phyloP scores from a whole-genome alignment of 2,329 filamentous ascomycete species.

The Amesomyces nigricolor region DNA sequence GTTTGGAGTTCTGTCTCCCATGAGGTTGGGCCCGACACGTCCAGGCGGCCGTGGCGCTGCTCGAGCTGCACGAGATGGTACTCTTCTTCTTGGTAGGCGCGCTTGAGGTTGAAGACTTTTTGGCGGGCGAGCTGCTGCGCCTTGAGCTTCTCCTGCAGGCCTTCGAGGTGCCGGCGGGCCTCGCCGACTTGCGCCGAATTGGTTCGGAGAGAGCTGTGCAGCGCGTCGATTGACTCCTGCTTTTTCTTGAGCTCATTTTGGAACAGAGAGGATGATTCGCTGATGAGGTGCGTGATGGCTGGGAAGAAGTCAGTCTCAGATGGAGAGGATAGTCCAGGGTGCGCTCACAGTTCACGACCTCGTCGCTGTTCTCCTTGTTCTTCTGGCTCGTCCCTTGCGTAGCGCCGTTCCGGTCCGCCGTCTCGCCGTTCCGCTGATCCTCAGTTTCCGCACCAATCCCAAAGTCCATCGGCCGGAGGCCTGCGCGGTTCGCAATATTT shows the following conservation, averaged over 20 bases:
- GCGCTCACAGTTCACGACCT: conserved; percentile 69
- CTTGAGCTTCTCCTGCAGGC: conserved; percentile 59
- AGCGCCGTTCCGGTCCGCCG: conserved; percentile 39
- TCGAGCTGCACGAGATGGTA: conserved; percentile 45
- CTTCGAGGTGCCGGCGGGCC: conserved; percentile 67
- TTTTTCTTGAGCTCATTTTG: conserved; percentile 76
- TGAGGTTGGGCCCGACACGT: conserved; percentile 42
- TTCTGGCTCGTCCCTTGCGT: conserved; percentile 44
- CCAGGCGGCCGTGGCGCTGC: conserved; percentile 38
- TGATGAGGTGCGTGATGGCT: conserved; percentile 79
- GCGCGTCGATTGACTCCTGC: conserved; percentile 73
- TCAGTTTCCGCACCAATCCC: conserved; percentile 65
- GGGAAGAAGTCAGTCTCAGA: conserved; percentile 23
- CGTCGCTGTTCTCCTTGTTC: conserved; percentile 68
- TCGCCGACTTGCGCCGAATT: conserved; percentile 74
- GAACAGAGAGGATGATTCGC: conserved; percentile 72
- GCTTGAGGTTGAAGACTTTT: conserved; percentile 71
- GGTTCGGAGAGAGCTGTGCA: conserved; percentile 75
- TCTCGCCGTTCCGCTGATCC: conserved; percentile 39
- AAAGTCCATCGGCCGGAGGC: conserved; percentile 87
- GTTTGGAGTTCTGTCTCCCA: conserved; percentile 52
- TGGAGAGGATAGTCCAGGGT: background rate
- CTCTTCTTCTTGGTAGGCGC: conserved; percentile 67
- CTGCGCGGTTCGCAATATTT: conserved; percentile 84
- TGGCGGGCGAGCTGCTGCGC: conserved; percentile 61